phyloP scores from a whole-genome alignment of 495 filamentous ascomycete species.

The Letharia lupina region DNA sequence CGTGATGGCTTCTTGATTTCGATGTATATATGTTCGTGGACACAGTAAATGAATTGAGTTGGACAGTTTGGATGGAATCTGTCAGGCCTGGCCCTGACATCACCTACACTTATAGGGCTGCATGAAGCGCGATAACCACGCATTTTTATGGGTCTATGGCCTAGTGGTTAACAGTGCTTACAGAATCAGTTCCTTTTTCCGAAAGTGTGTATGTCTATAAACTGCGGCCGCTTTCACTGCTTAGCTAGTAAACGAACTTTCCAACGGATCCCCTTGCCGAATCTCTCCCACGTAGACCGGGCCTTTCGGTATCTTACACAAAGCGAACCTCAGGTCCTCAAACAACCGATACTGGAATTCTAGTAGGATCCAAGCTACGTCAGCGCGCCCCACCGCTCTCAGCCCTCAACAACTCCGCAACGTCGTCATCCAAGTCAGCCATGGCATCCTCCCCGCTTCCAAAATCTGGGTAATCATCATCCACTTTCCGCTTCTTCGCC shows the following conservation, averaged over 20 bases:
- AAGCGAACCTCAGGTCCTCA: neutral
- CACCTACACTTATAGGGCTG: no score
- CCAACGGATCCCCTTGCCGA: neutral
- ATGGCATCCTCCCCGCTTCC: conserved; percentile 50
- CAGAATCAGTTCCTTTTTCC: neutral
- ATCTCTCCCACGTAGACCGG: neutral
- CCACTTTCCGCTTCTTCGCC: conserved; percentile 68
- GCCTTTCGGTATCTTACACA: neutral
- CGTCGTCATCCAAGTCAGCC: conserved; percentile 72
- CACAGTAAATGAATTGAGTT: neutral
- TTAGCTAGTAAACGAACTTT: neutral
- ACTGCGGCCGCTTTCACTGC: neutral
- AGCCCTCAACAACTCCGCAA: conserved; percentile 67
- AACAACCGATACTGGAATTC: neutral
- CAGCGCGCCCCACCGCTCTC: conserved; percentile 32
- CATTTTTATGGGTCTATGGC: no score
- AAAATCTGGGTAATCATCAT: conserved; percentile 63
- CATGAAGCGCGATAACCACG: no score
- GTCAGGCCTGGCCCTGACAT: no score
- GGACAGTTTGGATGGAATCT: neutral
- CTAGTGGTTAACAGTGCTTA: no score
- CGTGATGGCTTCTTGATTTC: neutral
- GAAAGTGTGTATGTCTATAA: neutral
- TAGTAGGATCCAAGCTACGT: neutral
- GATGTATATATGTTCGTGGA: neutral